Evolutionary conservation across 768 basidiomycete genomes (phyloP).

Genomic region (Gautieria morchelliformis): DNA sequence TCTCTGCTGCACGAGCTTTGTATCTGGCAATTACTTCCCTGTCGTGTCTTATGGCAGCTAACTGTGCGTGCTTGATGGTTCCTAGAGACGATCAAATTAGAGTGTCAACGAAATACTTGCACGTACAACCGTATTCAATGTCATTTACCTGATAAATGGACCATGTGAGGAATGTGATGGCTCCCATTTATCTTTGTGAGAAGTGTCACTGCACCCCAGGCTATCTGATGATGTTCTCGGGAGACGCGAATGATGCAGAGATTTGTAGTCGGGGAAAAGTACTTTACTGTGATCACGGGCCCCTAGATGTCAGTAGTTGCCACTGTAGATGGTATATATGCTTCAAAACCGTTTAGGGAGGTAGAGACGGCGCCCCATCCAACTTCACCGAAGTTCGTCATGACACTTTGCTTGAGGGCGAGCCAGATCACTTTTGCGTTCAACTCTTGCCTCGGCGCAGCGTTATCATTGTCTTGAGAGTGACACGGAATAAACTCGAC

Average conservation of each 20-base stretch:
- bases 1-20: constrained; percentile 40
- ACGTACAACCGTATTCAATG: not conserved
- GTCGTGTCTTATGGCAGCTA: constrained; percentile 69
- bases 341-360: constrained; percentile 52
- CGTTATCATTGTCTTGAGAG: not conserved
- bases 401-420: constrained; percentile 59
- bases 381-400: constrained; percentile 70
- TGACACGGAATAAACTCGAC: constrained; percentile 62
- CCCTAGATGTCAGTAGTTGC: not conserved
- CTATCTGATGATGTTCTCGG: constrained; percentile 67
- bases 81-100: constrained; percentile 49
- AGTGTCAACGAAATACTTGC: not conserved
- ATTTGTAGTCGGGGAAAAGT: constrained; percentile 75
- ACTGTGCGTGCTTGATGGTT: constrained; percentile 78
- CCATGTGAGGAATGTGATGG: constrained; percentile 60
- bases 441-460: constrained; percentile 21
- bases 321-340: not conserved
- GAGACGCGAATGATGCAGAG: constrained; percentile 82
- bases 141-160: constrained; percentile 67
- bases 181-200: constrained; percentile 51
- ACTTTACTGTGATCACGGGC: constrained; percentile 52
- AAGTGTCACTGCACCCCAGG: constrained; percentile 73
- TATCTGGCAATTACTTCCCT: constrained; percentile 61
- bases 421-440: constrained; percentile 59
- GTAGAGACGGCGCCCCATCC: constrained; percentile 78